Percentiles rank a stretch among this genome's conserved stretches.
phyloP scores from a whole-genome alignment of 2,329 filamentous ascomycete species.

The Ustulina deusta region DNA sequence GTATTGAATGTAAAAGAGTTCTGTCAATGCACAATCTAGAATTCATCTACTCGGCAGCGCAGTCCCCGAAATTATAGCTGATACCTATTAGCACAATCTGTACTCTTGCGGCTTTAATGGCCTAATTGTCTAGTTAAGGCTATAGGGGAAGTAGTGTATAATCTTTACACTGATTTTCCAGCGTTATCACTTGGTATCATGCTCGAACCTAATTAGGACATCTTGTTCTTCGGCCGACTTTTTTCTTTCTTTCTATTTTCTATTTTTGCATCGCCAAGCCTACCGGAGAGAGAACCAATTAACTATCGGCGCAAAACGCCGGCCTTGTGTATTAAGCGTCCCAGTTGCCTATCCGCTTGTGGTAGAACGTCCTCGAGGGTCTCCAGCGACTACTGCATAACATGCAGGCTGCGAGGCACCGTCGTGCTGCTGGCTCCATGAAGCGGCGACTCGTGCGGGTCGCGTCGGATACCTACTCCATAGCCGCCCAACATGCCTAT shows the following conservation, averaged over 20 bases:
- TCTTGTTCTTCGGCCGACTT: neutral
- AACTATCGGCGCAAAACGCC: constrained; percentile 7
- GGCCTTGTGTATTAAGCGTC: constrained; percentile 3
- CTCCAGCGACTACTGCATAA: constrained; percentile 42
- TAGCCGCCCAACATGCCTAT: constrained; percentile 48
- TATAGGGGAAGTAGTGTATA: neutral
- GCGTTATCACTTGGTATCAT: neutral
- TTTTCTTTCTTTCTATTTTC: constrained; percentile 3
- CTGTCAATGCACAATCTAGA: constrained; percentile 31
- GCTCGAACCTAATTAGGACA: neutral
- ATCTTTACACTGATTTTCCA: neutral
- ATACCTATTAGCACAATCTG: neutral
- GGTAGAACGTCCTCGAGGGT: constrained; percentile 14
- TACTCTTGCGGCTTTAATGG: constrained; percentile 11
- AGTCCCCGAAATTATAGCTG: constrained; percentile 5
- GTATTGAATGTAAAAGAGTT: constrained; percentile 27
- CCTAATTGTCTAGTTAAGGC: constrained; percentile 9
- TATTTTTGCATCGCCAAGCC: constrained; percentile 31
- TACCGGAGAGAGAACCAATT: neutral
- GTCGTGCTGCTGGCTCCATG: constrained; percentile 43
- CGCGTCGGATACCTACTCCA: constrained; percentile 40
- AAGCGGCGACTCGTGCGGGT: constrained; percentile 38
- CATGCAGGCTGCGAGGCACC: constrained; percentile 45
- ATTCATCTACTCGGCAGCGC: constrained; percentile 29
- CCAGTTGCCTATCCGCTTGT: constrained; percentile 5